Evolutionary conservation across 2,329 filamentous ascomycete species (phyloP), one percentile per base, ranked within the genome.

Genomic region (Penicillium sp.): DNA sequence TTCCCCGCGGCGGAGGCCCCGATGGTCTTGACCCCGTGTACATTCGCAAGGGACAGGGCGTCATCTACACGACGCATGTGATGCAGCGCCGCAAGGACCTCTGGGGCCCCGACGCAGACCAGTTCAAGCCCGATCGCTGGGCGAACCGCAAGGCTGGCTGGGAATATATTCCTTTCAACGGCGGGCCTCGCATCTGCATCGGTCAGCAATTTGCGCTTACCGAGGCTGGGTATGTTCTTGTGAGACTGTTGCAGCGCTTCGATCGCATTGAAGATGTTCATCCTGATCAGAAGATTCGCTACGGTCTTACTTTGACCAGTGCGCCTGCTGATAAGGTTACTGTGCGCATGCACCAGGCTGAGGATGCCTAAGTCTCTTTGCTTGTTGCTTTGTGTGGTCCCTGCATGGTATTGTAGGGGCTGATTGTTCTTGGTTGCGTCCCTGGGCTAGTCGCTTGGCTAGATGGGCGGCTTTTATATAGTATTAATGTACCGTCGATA

Each of bases 191-290:
- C 31, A 88, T 90, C 67, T 90, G 89, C 72, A 84, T 92, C 55
- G 88, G 89, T 1, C 88, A 93, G 79, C 88, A 93, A 71, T 93
- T 92, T 70, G 90, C 90, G 13, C 74, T 92, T 44, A 91, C 88
- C 0, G 88, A 92, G 77, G 66, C 71, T 4, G 68, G 69, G 0
- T 92, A 92, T 68, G 86, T 88, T 9, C 80, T 91, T 56, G 86
- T 87, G 27, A 79, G 90, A 43, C 67, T 93, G 60, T 83, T 92
- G 67, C 90, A 93, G 77, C 79, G 81, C 22, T 94, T 88, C 67
- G 84, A 86, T 51, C 74, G 79, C 10, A 77, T 91, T 7, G 82
- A 85, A 65, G 68, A 70, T 52, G 49, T 64, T 34, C 45, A 61
- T 46, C 48, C 57, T 1, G 52, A 60, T 38, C 55, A 43, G 47